Percentiles rank a stretch among this genome's conserved stretches.
phyloP scores from a whole-genome alignment of 768 basidiomycete species.

The Leccinum boreale region DNA sequence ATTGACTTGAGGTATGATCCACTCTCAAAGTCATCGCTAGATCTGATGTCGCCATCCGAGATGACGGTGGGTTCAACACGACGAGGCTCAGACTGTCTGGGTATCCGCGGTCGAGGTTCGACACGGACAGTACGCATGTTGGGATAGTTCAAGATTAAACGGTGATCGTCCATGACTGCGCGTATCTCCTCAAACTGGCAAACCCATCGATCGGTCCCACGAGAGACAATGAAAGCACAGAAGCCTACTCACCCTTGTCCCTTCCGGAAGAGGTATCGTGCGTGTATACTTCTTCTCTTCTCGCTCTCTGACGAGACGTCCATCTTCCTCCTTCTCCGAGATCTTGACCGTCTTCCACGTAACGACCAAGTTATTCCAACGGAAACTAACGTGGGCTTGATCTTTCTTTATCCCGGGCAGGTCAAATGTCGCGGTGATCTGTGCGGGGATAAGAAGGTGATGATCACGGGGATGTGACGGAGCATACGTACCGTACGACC shows the following conservation, averaged over 20 bases:
- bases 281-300: slow-evolving; percentile 62
- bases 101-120: slow-evolving; percentile 26
- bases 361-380: slow-evolving; percentile 56
- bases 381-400: slow-evolving; percentile 74
- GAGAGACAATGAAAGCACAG: background rate
- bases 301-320: slow-evolving; percentile 57
- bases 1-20: slow-evolving; percentile 24
- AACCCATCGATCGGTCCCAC: background rate
- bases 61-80: slow-evolving; percentile 32
- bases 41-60: slow-evolving; percentile 28
- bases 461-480: slow-evolving; percentile 11
- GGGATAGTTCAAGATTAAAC: slow-evolving; percentile 64
- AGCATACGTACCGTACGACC: slow-evolving; percentile 47
- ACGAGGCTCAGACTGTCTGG: slow-evolving; percentile 29
- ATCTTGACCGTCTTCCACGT: slow-evolving; percentile 64
- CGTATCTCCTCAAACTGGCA: slow-evolving; percentile 70
- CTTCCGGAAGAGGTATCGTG: slow-evolving; percentile 69
- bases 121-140: slow-evolving; percentile 36
- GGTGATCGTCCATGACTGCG: slow-evolving; percentile 60
- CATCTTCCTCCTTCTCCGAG: slow-evolving; percentile 60
- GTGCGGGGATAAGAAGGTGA: slow-evolving; percentile 23
- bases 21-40: slow-evolving; percentile 27
- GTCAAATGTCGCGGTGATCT: slow-evolving; percentile 69
- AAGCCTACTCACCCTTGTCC: slow-evolving; percentile 53
- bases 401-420: slow-evolving; percentile 67